Conservation (phyloP, 257 asterid species). For the Solanum sejunctum region DNA sequence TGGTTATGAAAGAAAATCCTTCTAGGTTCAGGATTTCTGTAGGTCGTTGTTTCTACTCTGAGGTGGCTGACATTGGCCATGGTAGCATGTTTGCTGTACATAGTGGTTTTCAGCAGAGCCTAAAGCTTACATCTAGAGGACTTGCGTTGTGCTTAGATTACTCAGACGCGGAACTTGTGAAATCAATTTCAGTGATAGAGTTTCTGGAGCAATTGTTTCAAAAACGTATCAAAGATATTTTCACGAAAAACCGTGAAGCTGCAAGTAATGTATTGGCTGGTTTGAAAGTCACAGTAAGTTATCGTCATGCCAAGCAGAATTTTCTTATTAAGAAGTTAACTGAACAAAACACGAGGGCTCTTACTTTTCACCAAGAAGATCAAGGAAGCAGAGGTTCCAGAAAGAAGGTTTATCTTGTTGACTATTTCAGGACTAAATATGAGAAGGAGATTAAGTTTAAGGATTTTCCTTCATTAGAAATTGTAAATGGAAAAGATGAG, state of each 20-base stretch:
- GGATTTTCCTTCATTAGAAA: conserved; percentile 44
- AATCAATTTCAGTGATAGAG: conserved; percentile 29
- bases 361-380: conserved; percentile 17
- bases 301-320: conserved; percentile 41
- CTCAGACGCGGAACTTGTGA: conserved; percentile 29
- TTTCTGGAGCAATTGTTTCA: conserved; percentile 16
- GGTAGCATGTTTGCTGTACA: conserved; percentile 31
- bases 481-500: conserved; percentile 36
- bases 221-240: conserved; percentile 3
- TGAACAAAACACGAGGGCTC: neutral
- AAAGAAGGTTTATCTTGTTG: conserved; percentile 5
- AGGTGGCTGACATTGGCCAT: conserved; percentile 4
- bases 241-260: neutral
- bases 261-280: conserved; percentile 27
- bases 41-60: conserved; percentile 38
- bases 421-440: conserved; percentile 41
- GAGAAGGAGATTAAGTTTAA: conserved; percentile 13
- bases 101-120: conserved; percentile 47
- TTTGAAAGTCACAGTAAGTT: conserved; percentile 50
- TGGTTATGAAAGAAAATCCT: conserved; percentile 69
- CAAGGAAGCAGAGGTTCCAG: conserved; percentile 23
- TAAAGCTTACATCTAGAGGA: conserved; percentile 49
- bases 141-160: conserved; percentile 45
- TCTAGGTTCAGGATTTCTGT: conserved; percentile 13
- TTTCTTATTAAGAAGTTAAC: conserved; percentile 27